Evolutionary conservation across 208 protist genomes (phyloP).

Genomic region (Strigomonas culicis): DNA sequence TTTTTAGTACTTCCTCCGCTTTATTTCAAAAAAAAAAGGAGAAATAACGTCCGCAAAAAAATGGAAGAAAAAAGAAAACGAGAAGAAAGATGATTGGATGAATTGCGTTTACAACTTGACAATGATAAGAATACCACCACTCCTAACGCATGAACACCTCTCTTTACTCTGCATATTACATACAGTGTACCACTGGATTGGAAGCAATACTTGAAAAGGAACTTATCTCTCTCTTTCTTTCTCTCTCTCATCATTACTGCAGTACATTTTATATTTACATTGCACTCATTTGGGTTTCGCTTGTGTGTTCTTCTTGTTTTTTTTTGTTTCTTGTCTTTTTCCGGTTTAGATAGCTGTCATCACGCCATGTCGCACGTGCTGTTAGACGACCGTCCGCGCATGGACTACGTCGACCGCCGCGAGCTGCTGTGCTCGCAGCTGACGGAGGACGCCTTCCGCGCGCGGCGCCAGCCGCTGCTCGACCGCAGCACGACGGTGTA

Average conservation of each 20-base stretch:
- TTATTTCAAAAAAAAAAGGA: too few relatives aligned
- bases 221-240: too few relatives aligned
- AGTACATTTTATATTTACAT: not conserved
- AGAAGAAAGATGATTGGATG: too few relatives aligned
- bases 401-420: conserved; percentile 85
- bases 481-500: conserved; percentile 92
- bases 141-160: too few relatives aligned
- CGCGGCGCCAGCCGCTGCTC: conserved; percentile 60
- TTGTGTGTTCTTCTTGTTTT: not conserved
- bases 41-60: too few relatives aligned
- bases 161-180: too few relatives aligned
- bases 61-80: too few relatives aligned
- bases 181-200: too few relatives aligned
- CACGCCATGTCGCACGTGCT: conserved; percentile 56
- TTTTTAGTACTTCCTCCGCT: not conserved
- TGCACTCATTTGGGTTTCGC: not conserved
- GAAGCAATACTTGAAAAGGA: not conserved
- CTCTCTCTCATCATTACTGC: not conserved
- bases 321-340: conserved; percentile 16
- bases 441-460: conserved; percentile 61
- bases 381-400: conserved; percentile 52
- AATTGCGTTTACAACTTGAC: too few relatives aligned
- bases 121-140: too few relatives aligned
- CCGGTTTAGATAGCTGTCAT: conserved; percentile 13
- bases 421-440: conserved; percentile 68